Base-by-base conservation (phyloP, 768 basidiomycete genomes). In the Dendrothele bispora region DNA sequence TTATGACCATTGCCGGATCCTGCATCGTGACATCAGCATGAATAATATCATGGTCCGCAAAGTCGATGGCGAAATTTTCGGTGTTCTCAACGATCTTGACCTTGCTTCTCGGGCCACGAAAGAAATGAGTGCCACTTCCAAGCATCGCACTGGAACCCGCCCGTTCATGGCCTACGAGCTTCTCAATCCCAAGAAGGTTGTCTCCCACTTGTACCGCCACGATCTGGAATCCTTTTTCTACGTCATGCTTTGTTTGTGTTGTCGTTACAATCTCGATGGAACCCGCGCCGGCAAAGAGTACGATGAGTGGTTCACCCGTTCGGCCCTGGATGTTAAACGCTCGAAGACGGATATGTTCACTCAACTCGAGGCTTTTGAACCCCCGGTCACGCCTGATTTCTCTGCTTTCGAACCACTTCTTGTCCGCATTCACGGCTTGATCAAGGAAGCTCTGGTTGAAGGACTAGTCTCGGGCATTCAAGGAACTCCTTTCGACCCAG, bases 1-100 rank as follows among this genome's bases (percentile, higher is more conserved):
- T 7, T 53, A 48, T 35, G 41, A 54, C 36, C 14, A 48, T 12
- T 38, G 29, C 20, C 27, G 37, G 14, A 51, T 55, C 32, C 35
- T 51, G 12, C 54, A 55, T 50, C 48, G 45, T 26, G 55, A 55
- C 22, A 51, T 55, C 24, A 55, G 55, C 29, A n/a, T 30, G 6
- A 38, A 41, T 22, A 55, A 55, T 36, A 29, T 55, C 29, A 54
- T 55, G 54, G 28, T 34, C 39, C 14, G 51, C 27, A 36, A 51
- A 15, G n/a, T 27, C 30, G 28, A 61, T 42, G 30, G 39, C 48
- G 38, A 51, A 20, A 30, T 40, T 26, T 43, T 48, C 26, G 45
- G 50, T 48, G 51, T 53, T 10, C 30, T 53, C 7, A 43, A 45
- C 26, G 52, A 53, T 28, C 51, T 50, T 27, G 52, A 51, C 35